Conservation (phyloP, 768 basidiomycete genomes). For the Termitomyces sp. region DNA sequence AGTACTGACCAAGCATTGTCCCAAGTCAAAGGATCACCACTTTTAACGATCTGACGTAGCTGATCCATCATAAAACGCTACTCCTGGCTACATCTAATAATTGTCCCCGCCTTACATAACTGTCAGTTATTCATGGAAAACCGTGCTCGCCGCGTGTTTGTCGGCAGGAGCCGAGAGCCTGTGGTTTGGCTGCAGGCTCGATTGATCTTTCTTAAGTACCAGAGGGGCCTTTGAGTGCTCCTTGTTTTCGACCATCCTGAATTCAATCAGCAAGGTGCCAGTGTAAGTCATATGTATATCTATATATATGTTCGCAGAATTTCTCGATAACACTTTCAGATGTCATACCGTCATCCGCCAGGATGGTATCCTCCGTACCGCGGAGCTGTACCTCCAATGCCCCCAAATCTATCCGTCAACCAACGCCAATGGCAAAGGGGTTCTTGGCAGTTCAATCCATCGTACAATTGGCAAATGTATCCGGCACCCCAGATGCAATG, state of each 20-base stretch:
- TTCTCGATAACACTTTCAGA: not conserved
- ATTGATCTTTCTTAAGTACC: not conserved
- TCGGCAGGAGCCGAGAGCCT: slow-evolving; percentile 2
- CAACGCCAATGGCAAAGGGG: slow-evolving; percentile 48
- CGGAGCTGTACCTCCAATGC: slow-evolving; percentile 57
- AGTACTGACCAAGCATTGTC: slow-evolving; percentile 20
- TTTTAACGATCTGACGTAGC: slow-evolving; percentile 16
- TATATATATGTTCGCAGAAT: not conserved
- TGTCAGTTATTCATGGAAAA: too few relatives aligned
- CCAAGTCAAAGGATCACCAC: slow-evolving; percentile 20
- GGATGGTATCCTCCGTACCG: slow-evolving; percentile 29
- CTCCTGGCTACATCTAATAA: too few relatives aligned
- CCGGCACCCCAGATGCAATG: slow-evolving; percentile 24
- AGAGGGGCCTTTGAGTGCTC: not conserved
- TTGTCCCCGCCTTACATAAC: too few relatives aligned
- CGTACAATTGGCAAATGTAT: slow-evolving; percentile 24
- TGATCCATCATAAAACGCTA: not conserved
- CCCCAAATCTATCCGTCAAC: slow-evolving; percentile 37
- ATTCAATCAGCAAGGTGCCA: too few relatives aligned
- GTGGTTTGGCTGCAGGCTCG: not conserved
- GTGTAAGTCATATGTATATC: not conserved
- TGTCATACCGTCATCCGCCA: slow-evolving; percentile 9
- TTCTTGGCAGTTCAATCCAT: slow-evolving; percentile 46
- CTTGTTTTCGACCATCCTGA: too few relatives aligned
- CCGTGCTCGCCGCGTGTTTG: too few relatives aligned